Conservation (phyloP, 306 rosid genomes). For the Cyamopsis tetragonoloba region DNA sequence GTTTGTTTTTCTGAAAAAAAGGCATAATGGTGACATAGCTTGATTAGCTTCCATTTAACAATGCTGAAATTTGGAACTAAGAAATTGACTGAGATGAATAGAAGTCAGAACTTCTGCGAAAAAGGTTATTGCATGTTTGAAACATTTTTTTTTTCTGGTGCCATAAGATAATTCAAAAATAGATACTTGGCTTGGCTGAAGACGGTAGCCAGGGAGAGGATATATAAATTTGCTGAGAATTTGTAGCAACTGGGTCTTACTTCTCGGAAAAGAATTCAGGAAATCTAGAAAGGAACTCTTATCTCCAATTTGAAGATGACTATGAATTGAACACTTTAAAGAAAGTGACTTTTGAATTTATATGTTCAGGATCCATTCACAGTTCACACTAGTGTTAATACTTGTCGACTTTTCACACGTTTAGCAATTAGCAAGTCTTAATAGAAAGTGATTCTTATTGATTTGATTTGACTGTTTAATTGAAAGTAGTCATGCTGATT, state of each 20-base stretch:
- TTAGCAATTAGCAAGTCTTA: neutral
- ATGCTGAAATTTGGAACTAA: neutral
- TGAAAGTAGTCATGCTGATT: neutral
- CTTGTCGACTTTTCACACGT: neutral
- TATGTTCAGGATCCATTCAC: neutral
- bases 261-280: neutral
- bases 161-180: neutral
- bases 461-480: neutral
- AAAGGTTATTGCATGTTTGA: neutral
- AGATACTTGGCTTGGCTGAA: neutral
- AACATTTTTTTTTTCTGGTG: neutral
- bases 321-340: neutral
- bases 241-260: neutral
- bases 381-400: neutral
- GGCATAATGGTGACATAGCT: too few species aligned
- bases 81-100: constrained; percentile 12
- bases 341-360: neutral
- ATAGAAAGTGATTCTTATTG: neutral
- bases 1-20: neutral
- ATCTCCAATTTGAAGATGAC: neutral
- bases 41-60: constrained; percentile 3
- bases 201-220: neutral
- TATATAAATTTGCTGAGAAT: neutral
- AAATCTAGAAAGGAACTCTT: neutral
- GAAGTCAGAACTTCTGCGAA: neutral